Evolutionary conservation across 2,329 filamentous ascomycete genomes (phyloP).

Genomic region (Ophiocordyceps unilateralis): DNA sequence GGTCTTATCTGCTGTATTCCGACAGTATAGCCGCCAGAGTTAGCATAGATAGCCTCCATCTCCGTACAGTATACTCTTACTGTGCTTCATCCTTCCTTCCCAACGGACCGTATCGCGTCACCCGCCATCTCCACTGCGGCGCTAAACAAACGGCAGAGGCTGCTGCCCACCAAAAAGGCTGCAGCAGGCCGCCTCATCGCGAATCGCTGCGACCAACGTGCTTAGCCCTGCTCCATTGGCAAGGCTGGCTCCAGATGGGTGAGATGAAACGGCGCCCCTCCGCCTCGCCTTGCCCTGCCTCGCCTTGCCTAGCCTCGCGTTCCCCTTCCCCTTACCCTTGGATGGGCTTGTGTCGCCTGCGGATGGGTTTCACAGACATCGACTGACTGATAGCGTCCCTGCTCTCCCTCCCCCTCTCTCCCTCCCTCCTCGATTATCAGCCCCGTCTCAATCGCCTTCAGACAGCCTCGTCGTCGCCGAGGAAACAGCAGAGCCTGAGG

Average conservation of each 20-base stretch:
- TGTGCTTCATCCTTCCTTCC: too few species aligned
- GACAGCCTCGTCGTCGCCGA: constrained; percentile 34
- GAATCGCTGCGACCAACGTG: not conserved
- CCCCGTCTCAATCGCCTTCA: constrained; percentile 39
- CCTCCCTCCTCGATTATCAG: too few species aligned
- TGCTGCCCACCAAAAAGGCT: not conserved
- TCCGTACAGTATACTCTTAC: too few species aligned
- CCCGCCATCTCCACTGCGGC: not conserved
- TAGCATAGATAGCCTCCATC: too few species aligned
- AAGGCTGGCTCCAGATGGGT: not conserved
- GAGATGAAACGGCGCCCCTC: not conserved
- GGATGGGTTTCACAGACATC: too few species aligned
- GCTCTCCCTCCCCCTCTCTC: not conserved
- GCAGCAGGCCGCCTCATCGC: not conserved
- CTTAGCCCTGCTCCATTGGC: not conserved
- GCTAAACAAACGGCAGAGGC: not conserved
- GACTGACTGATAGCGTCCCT: not conserved
- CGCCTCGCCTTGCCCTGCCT: not conserved
- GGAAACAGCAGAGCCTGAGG: constrained; percentile 34
- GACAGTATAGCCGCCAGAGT: too few species aligned
- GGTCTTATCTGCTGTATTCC: too few species aligned
- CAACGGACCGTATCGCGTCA: not conserved
- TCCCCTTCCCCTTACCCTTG: not conserved
- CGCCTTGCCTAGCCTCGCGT: not conserved
- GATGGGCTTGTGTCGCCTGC: too few species aligned